phyloP scores from a whole-genome alignment of 2,329 filamentous ascomycete genomes.

The Cordyceps farinosa region DNA sequence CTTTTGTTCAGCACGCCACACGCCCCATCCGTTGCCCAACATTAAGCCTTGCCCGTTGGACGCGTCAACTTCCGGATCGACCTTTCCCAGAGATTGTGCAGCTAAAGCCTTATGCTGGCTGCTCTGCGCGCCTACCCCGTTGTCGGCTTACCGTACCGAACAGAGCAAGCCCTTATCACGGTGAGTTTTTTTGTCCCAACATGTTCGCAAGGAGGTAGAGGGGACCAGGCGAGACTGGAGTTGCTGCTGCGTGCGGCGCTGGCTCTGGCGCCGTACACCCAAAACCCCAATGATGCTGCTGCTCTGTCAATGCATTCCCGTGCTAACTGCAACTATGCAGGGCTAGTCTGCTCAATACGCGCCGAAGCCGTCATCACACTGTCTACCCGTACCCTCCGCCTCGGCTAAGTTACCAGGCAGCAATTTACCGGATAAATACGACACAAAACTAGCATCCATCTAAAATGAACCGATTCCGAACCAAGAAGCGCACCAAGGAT shows the following conservation, averaged over 20 bases:
- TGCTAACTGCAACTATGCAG: neutral
- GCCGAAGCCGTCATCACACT: neutral
- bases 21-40: neutral
- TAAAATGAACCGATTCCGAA: conserved; percentile 74
- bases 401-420: neutral
- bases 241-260: neutral
- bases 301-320: neutral
- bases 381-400: neutral
- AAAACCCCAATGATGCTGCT: neutral
- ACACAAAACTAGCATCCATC: neutral
- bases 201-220: neutral
- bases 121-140: neutral
- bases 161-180: neutral
- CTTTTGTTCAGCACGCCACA: neutral
- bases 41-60: neutral
- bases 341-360: neutral
- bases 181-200: neutral
- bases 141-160: conserved; percentile 1
- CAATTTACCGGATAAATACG: neutral
- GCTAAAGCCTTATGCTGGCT: neutral
- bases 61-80: neutral
- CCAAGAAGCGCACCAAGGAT: conserved; percentile 67
- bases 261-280: neutral
- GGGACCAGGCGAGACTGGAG: neutral
- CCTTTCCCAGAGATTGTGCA: neutral